Base-by-base conservation (phyloP, 129 eudicot genomes). In the Calendula officinalis region DNA sequence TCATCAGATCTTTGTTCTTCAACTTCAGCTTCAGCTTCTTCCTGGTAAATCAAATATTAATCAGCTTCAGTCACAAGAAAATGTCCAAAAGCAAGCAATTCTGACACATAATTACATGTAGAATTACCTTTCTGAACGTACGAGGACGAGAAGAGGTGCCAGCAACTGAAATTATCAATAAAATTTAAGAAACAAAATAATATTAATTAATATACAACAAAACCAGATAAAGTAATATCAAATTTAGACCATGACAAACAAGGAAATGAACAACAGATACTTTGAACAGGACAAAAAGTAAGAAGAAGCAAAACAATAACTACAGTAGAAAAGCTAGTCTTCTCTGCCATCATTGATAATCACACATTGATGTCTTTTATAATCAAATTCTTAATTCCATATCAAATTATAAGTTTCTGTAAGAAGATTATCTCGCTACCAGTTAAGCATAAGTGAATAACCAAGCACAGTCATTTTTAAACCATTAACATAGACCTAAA, bases 81-180 rank as follows among this genome's bases (percentile, higher is more conserved):
- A n/a, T n/a, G n/a, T n/a, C n/a, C n/a, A n/a, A n/a, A n/a, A n/a
- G n/a, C n/a, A n/a, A 22, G 30, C 30, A 22, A 22, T 12, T 14
- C 14, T 44, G 16, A 41, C 3, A 57, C 11, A 45, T 30, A 36
- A 14, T 45, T 55, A 62, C 12, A n/a, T 0, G 41, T 22, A n/a
- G 4, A 50, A 46, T 50, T 71, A 87, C 96, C 96, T 50, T 71
- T 70, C 74, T 91, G 49, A 91, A 91, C 6, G 95, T 87, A 64
- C 95, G 95, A 48, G 98, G 96, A 33, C 98, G 96, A 48, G 91
- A 54, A 60, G 94, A 84, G 5, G 88, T 70, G 22, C 96, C 98
- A 66, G 96, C 90, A 68, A 76, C 98, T 91, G 88, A 78, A 75
- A 70, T 11, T 64, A 63, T 38, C 51, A 48, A 47, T 22, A 22